Evolutionary conservation across 1,284 basidiomycete genomes (phyloP).

Genomic region (Xerocomus nothofagi): DNA sequence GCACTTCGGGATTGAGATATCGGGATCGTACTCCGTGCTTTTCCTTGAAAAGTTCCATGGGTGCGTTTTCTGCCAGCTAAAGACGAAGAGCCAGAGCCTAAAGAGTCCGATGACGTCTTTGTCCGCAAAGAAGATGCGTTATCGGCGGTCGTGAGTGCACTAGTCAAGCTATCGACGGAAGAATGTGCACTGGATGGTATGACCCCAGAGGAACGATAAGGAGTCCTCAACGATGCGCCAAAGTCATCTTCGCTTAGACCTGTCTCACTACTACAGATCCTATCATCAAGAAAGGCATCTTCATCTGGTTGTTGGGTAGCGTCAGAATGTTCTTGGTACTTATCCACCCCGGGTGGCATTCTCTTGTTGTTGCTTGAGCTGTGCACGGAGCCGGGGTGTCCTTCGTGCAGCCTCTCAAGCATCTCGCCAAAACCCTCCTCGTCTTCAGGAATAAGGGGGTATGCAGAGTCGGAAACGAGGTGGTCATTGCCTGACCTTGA

Average conservation of each 20-base stretch:
- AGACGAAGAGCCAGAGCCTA: constrained; percentile 39
- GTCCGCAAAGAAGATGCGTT: constrained; percentile 47
- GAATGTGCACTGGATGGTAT: constrained; percentile 38
- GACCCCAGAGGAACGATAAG: constrained; percentile 35
- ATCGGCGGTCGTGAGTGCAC: constrained; percentile 47
- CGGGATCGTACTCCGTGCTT: background rate
- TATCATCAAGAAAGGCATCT: constrained; percentile 23
- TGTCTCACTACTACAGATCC: constrained; percentile 29
- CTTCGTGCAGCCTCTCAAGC: constrained; percentile 64
- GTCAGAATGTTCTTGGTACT: constrained; percentile 12
- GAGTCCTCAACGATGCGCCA: constrained; percentile 65
- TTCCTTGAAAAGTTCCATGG: constrained; percentile 13
- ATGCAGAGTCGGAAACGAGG: constrained; percentile 20
- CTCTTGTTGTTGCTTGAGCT: constrained; percentile 54
- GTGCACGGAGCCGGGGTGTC: constrained; percentile 55
- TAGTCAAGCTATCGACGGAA: constrained; percentile 41
- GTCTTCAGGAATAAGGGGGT: constrained; percentile 36
- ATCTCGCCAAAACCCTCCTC: constrained; percentile 58
- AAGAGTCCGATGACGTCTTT: constrained; percentile 45
- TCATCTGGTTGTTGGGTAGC: constrained; percentile 24
- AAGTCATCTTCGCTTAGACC: constrained; percentile 51
- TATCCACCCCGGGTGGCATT: constrained; percentile 8
- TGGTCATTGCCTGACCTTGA: constrained; percentile 11
- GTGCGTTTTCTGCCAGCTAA: constrained; percentile 39
- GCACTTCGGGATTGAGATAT: constrained; percentile 21